Percentiles rank a stretch among this genome's conserved stretches.
Conservation (phyloP, 345 rosid species). For the Lepidium africanum region DNA sequence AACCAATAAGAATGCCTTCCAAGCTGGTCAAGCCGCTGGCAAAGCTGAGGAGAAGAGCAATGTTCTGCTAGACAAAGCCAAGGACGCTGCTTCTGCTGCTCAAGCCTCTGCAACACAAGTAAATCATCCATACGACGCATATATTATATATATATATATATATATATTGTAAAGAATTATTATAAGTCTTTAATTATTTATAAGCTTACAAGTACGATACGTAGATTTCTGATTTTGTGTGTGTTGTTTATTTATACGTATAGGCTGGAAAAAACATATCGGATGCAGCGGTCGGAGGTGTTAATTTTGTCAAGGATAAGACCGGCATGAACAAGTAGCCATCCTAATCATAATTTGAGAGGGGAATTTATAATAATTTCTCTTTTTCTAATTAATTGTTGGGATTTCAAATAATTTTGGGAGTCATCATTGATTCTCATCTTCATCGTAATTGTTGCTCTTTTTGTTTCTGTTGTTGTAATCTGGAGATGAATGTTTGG, state of each 20-base stretch:
- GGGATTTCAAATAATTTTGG: conserved; percentile 3
- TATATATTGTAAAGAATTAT: too few relatives aligned
- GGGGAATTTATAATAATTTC: neutral
- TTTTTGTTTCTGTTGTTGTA: neutral
- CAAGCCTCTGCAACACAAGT: conserved; percentile 45
- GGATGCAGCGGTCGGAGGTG: conserved; percentile 50
- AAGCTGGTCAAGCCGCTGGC: conserved; percentile 51
- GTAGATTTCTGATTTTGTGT: neutral
- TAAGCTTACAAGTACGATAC: neutral
- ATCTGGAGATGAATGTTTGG: neutral
- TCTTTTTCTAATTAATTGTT: neutral
- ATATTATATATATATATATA: neutral
- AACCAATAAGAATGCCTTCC: conserved; percentile 34
- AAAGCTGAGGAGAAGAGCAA: conserved; percentile 51
- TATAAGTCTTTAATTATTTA: too few relatives aligned
- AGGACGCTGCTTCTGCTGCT: conserved; percentile 44
- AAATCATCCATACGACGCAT: neutral
- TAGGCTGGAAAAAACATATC: conserved; percentile 52
- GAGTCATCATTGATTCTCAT: conserved; percentile 15
- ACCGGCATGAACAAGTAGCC: conserved; percentile 41
- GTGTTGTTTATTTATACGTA: neutral
- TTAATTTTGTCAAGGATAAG: conserved; percentile 52
- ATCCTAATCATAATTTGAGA: neutral
- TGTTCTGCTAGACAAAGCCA: conserved; percentile 40
- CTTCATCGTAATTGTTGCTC: neutral